Conservation (phyloP, 225 moss, liverwort and hornwort genomes). For the Physcomitrellopsis africana region DNA sequence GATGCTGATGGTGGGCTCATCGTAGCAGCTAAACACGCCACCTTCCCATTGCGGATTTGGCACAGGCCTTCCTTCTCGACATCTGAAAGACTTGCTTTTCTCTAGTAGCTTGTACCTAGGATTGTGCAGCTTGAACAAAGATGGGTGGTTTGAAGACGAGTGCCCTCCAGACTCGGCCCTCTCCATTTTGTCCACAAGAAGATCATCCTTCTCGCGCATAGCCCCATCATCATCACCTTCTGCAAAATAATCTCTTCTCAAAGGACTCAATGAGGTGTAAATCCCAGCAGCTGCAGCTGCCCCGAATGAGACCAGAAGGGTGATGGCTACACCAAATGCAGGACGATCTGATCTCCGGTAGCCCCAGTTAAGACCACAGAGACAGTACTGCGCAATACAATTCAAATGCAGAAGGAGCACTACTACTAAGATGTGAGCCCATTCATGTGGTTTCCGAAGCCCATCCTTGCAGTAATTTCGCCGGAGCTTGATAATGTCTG, state of each 20-base stretch:
- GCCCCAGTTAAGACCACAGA: slow-evolving; percentile 81
- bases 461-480: slow-evolving; percentile 68
- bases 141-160: slow-evolving; percentile 23
- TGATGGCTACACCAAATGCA: slow-evolving; percentile 63
- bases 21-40: slow-evolving; percentile 43
- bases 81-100: slow-evolving; percentile 60
- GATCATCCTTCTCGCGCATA: slow-evolving; percentile 20
- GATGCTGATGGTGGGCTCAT: slow-evolving; percentile 52
- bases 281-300: slow-evolving; percentile 65
- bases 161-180: background rate
- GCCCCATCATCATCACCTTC: slow-evolving; percentile 22
- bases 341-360: slow-evolving; percentile 64
- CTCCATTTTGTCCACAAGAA: background rate
- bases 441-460: slow-evolving; percentile 72
- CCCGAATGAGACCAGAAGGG: slow-evolving; percentile 60
- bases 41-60: slow-evolving; percentile 67
- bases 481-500: slow-evolving; percentile 64
- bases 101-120: slow-evolving; percentile 59
- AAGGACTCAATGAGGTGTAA: slow-evolving; percentile 66
- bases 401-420: slow-evolving; percentile 68
- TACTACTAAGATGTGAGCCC: slow-evolving; percentile 72
- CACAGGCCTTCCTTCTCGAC: slow-evolving; percentile 50
- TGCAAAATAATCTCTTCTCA: slow-evolving; percentile 57
- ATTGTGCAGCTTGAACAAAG: slow-evolving; percentile 38
- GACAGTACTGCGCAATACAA: slow-evolving; percentile 70